These are phyloP conservation scores for Nigrograna mackinnonii DNA, from an alignment of 2,329 filamentous ascomycete species.

Conservation along the genomic window DNA sequence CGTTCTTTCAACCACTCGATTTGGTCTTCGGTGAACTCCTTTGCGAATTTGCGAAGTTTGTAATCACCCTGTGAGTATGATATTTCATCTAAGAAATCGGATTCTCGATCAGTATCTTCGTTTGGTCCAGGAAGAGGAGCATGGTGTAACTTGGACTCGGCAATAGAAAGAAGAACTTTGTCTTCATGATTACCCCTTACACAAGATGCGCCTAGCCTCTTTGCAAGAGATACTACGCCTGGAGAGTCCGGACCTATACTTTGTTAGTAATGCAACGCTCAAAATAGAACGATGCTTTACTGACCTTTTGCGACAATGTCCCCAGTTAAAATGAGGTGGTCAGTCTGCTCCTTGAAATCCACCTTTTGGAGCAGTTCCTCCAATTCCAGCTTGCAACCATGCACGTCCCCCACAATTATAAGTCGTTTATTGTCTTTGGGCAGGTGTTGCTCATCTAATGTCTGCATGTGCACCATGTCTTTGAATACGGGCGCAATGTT, in stretches of 20 bases:
- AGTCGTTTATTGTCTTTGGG: slow-evolving; percentile 61
- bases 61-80: slow-evolving; percentile 36
- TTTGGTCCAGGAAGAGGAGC: slow-evolving; percentile 26
- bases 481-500: slow-evolving; percentile 54
- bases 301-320: slow-evolving; percentile 69
- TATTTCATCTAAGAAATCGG: slow-evolving; percentile 31
- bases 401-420: slow-evolving; percentile 87
- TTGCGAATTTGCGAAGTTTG: slow-evolving; percentile 57
- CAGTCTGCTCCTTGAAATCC: slow-evolving; percentile 63
- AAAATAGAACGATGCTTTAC: no score
- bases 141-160: slow-evolving; percentile 37
- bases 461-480: slow-evolving; percentile 54
- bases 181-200: slow-evolving; percentile 96
- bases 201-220: slow-evolving; percentile 73
- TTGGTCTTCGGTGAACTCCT: slow-evolving; percentile 62
- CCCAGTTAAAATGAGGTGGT: slow-evolving; percentile 43
- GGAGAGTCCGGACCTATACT: slow-evolving; percentile 70
- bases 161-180: slow-evolving; percentile 70
- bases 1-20: slow-evolving; percentile 70
- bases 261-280: slow-evolving; percentile 5
- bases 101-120: slow-evolving; percentile 31
- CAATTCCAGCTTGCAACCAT: slow-evolving; percentile 75
- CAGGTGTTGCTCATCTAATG: slow-evolving; percentile 51
- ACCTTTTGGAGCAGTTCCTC: slow-evolving; percentile 67
- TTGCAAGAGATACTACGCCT: slow-evolving; percentile 76